Percentiles rank a stretch among this genome's conserved stretches.
phyloP scores from a whole-genome alignment of 768 basidiomycete species.

The Dioszegia crocea region DNA sequence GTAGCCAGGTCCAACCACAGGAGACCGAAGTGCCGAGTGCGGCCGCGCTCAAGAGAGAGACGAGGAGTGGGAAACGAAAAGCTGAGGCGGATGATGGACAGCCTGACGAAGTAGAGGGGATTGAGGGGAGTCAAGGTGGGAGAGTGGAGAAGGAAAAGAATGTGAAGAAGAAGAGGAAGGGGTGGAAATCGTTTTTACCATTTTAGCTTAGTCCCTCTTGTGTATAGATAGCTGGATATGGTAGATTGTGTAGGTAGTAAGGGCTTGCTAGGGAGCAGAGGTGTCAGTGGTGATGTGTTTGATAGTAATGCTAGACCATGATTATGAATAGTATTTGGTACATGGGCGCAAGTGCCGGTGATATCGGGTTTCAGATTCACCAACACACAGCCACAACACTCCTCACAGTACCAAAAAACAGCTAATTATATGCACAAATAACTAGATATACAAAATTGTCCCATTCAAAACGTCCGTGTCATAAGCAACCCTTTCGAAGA shows the following conservation, averaged over 20 bases:
- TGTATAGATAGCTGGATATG: too few relatives aligned
- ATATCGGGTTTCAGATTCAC: too few relatives aligned
- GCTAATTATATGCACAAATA: neutral
- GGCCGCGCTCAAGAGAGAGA: conserved; percentile 2
- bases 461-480: too few relatives aligned
- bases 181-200: neutral
- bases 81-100: conserved; percentile 17
- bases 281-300: too few relatives aligned
- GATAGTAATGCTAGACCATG: too few relatives aligned
- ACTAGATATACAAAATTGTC: too few relatives aligned
- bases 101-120: conserved; percentile 53
- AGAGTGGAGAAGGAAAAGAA: conserved; percentile 41
- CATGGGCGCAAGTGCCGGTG: too few relatives aligned
- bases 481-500: too few relatives aligned
- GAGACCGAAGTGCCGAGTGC: neutral
- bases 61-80: conserved; percentile 19
- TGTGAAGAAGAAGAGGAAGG: conserved; percentile 57
- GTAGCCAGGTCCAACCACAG: neutral
- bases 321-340: too few relatives aligned
- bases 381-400: too few relatives aligned
- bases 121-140: conserved; percentile 79
- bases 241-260: too few relatives aligned
- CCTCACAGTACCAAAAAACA: neutral
- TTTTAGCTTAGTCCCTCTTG: neutral
- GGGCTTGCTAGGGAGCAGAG: too few relatives aligned